phyloP scores from a whole-genome alignment of 352 stramenopile species.

The Globisporangium nunn region DNA sequence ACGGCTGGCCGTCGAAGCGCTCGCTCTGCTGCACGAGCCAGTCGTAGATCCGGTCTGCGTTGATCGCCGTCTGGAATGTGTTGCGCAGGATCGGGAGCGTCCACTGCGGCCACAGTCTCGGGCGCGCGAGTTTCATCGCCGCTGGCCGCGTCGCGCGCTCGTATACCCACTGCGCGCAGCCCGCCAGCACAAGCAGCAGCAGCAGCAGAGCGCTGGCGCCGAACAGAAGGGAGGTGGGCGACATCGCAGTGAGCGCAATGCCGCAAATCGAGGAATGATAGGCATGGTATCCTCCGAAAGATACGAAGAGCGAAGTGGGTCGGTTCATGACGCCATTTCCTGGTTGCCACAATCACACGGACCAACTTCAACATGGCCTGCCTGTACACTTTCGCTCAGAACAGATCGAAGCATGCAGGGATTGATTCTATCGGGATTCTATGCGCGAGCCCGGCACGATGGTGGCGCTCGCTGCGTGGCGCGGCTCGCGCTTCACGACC shows the following conservation, averaged over 20 bases:
- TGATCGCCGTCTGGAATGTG: conserved; percentile 10
- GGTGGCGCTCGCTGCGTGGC: not conserved
- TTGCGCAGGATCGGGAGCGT: conserved; percentile 13
- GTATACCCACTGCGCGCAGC: conserved; percentile 3
- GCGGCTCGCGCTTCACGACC: not conserved
- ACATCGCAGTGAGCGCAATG: not conserved
- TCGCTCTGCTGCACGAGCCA: conserved; percentile 4
- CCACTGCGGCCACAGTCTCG: conserved; percentile 1
- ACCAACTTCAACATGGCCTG: no score
- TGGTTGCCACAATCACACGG: no score
- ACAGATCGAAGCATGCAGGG: no score
- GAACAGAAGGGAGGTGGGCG: not conserved
- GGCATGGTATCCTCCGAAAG: no score
- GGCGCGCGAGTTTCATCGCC: conserved; percentile 5
- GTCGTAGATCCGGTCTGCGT: conserved; percentile 11
- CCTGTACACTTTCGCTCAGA: no score
- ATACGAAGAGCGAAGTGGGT: no score
- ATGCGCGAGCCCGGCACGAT: not conserved
- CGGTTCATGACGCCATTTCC: no score
- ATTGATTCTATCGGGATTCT: not conserved
- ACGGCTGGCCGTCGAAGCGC: conserved; percentile 6
- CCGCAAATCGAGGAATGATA: not conserved
- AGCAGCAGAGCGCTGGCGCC: not conserved
- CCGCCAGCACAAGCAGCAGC: not conserved
- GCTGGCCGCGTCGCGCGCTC: conserved; percentile 2